Conservation (phyloP, 1,284 basidiomycete species). For the Boletus semigastroideus region DNA sequence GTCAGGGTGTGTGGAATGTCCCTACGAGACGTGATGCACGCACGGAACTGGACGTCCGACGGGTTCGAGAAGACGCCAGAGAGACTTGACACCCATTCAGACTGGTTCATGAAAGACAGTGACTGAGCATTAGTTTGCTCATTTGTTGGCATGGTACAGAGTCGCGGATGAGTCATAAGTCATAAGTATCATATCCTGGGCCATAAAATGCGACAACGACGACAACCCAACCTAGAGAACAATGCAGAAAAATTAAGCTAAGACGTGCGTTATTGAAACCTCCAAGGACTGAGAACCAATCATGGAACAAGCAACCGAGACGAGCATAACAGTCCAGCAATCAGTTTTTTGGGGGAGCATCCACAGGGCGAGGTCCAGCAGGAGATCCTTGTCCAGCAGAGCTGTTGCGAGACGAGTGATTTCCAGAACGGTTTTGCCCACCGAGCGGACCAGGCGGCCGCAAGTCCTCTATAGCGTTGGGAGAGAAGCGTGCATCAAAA, state of each 20-base stretch:
- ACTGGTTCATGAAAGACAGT: background rate
- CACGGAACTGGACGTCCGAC: constrained; percentile 89
- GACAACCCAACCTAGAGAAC: constrained; percentile 3
- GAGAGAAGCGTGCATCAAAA: constrained; percentile 56
- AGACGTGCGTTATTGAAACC: constrained; percentile 15
- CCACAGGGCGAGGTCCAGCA: constrained; percentile 33
- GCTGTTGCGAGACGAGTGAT: constrained; percentile 34
- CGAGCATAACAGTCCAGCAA: constrained; percentile 3
- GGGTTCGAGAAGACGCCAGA: constrained; percentile 90
- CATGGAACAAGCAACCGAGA: constrained; percentile 16
- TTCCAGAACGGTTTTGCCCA: constrained; percentile 30
- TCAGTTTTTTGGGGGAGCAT: constrained; percentile 28
- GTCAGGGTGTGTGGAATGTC: constrained; percentile 4
- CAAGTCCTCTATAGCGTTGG: constrained; percentile 34
- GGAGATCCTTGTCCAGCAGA: constrained; percentile 34
- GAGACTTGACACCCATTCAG: constrained; percentile 90
- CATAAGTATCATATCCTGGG: background rate
- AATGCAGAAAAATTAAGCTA: constrained; percentile 17
- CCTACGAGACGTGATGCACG: constrained; percentile 28
- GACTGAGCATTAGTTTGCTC: background rate
- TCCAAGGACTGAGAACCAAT: constrained; percentile 13
- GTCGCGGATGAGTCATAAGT: too few species aligned
- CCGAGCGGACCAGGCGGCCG: constrained; percentile 38
- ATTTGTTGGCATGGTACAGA: too few species aligned
- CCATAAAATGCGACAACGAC: constrained; percentile 12